Percentiles rank a stretch among this genome's conserved stretches.
These are phyloP conservation scores for Grosmannia penicillata DNA, from an alignment of 2,329 filamentous ascomycete genomes.

Conservation along the genomic window DNA sequence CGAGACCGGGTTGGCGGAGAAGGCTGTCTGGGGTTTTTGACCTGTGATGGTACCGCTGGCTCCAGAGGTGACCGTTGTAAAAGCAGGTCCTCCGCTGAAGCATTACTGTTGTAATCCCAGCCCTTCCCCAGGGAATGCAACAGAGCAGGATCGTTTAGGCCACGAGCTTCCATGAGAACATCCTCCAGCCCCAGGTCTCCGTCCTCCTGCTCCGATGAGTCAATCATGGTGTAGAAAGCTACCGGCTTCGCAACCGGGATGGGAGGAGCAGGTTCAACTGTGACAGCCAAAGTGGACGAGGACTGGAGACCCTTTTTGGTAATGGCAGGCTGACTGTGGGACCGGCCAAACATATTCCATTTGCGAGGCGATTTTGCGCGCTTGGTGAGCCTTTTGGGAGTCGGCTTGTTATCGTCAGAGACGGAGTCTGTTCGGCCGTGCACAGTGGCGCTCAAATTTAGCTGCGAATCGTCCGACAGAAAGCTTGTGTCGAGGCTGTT, in stretches of 20 bases:
- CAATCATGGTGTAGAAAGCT: constrained; percentile 48
- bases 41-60: no score
- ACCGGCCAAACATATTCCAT: constrained; percentile 49
- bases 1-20: no score
- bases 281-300: constrained; percentile 25
- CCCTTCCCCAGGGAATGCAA: neutral
- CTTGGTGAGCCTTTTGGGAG: constrained; percentile 41
- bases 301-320: constrained; percentile 24
- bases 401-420: neutral
- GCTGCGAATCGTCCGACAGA: constrained; percentile 40
- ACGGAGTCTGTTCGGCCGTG: constrained; percentile 13
- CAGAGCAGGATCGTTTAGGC: constrained; percentile 13
- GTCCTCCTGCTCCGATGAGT: constrained; percentile 38
- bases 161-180: constrained; percentile 34
- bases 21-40: no score
- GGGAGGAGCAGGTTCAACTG: constrained; percentile 31
- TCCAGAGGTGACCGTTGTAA: no score
- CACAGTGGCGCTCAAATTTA: constrained; percentile 23
- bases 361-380: constrained; percentile 39
- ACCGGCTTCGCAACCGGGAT: constrained; percentile 37
- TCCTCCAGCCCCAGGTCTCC: constrained; percentile 27
- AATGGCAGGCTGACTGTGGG: constrained; percentile 25
- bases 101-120: no score
- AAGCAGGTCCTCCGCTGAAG: no score
- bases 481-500: constrained; percentile 43